Base-by-base conservation (phyloP, 2,329 filamentous ascomycete genomes). In the Penicillium capsulatum region DNA sequence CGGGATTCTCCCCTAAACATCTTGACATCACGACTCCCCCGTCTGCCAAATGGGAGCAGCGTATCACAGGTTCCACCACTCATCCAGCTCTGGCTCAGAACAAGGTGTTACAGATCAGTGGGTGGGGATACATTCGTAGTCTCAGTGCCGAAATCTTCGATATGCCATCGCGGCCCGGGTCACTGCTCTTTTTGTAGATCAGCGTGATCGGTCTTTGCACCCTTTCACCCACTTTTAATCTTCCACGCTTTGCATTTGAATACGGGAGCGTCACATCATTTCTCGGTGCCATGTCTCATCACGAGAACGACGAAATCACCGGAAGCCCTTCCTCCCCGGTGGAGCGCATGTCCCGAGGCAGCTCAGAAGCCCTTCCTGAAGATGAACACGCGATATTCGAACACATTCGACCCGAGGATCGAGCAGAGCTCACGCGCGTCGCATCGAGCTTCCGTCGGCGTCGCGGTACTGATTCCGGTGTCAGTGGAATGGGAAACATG, bases 381-480 rank as follows among this genome's bases (percentile, higher is more conserved):
- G 44, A 53, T 29, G 48, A 59, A 17, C 49, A 42, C 17, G 31
- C 43, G 2, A 34, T 55, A 3, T 55, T 60, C 9, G 57, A 61
- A 31, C 48, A 55, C 7, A 58, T 59, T 20, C 42, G 46, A 11
- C 47, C 51, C 1, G 58, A 56, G 31, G 48, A 54, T 13, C 55
- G 50, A 10, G 50, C 49, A 2, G 51, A 62, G 20, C 40, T 62
- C 15, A 40, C 45, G 26, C 56, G 53, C 27, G 53, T 60, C 31
- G 57, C 58, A 8, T 61, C 58, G n/a, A 55, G 54, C 17, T 62
- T 59, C 17, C 54, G 54, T 13, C 44, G 47, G 3, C 56, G 50
- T 26, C 50, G 45, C 19, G 38, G 47, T 4, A 19, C 38, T 14
- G 42, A 51, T 31, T 49, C 52, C 11, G 41, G 40, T 16, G 39